These are phyloP conservation scores for Massariosphaeria phaeospora DNA, from an alignment of 495 filamentous ascomycete species.

Conservation along the genomic window DNA sequence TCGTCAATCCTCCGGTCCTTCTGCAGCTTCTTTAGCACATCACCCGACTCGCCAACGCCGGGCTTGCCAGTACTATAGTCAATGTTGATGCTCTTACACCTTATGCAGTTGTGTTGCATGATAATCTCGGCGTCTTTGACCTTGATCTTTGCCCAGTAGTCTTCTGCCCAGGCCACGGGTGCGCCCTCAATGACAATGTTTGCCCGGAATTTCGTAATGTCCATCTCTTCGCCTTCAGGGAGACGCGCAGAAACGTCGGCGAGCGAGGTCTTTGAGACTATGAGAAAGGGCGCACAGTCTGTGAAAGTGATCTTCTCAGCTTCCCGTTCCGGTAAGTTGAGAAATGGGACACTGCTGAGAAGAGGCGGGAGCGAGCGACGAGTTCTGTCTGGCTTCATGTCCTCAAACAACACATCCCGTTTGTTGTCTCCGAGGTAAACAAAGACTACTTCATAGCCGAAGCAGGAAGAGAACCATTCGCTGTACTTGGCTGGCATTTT, in stretches of 20 bases:
- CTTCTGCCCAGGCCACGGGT: constrained; percentile 66
- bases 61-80: constrained; percentile 71
- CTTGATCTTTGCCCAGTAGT: constrained; percentile 71
- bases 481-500: constrained; percentile 63
- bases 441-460: constrained; percentile 63
- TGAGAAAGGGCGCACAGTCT: constrained; percentile 71
- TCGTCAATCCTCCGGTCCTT: constrained; percentile 71
- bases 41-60: constrained; percentile 58
- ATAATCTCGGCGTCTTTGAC: constrained; percentile 44
- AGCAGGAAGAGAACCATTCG: constrained; percentile 66
- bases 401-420: constrained; percentile 57
- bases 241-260: constrained; percentile 59
- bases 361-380: constrained; percentile 49
- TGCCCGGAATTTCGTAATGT: constrained; percentile 76
- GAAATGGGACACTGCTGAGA: constrained; percentile 40
- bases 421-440: constrained; percentile 63
- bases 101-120: constrained; percentile 72
- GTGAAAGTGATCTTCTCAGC: constrained; percentile 62
- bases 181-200: constrained; percentile 72
- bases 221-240: constrained; percentile 52
- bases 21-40: constrained; percentile 70
- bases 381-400: constrained; percentile 38
- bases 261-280: constrained; percentile 67
- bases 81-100: constrained; percentile 76
- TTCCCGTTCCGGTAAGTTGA: constrained; percentile 20